A percentile compares a stretch with the other conserved stretches of the same genome.
phyloP scores from a whole-genome alignment of 208 protist genomes.

The Wallacemonas sp. region DNA sequence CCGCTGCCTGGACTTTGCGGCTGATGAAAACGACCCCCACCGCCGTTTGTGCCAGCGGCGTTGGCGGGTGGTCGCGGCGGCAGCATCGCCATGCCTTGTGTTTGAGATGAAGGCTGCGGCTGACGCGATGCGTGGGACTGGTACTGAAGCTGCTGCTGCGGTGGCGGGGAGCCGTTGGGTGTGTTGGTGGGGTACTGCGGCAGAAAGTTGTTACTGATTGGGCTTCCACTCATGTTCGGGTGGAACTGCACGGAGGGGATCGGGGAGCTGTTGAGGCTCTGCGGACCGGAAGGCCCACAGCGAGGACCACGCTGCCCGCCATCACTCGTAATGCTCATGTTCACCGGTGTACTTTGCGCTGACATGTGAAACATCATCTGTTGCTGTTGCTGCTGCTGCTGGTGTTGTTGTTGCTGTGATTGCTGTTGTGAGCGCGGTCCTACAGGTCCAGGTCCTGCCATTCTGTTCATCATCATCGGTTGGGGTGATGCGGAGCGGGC shows the following conservation, averaged over 20 bases:
- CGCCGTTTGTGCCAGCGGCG: not conserved
- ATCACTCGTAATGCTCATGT: conserved; percentile 4
- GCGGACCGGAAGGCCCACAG: too few relatives aligned
- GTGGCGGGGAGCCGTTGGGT: not conserved
- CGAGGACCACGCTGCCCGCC: not conserved
- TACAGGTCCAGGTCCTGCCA: not conserved
- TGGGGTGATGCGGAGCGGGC: not conserved
- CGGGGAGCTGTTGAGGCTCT: conserved; percentile 5
- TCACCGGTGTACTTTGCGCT: conserved; percentile 11
- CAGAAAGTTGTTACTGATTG: conserved; percentile 2
- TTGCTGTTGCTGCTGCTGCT: not conserved
- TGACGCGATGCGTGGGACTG: too few relatives aligned
- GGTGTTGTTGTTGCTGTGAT: not conserved
- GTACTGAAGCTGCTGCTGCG: not conserved
- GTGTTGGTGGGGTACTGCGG: not conserved
- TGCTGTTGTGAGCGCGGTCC: not conserved
- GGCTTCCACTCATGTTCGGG: not conserved
- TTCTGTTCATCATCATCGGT: conserved; percentile 7
- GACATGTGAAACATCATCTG: not conserved
- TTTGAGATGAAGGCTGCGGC: not conserved
- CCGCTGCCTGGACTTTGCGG: not conserved
- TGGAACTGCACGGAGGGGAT: not conserved
- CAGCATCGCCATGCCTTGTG: not conserved
- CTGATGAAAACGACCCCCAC: conserved; percentile 11
- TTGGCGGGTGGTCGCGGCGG: not conserved